These are phyloP conservation scores for Rhynchospora tenuis DNA, from an alignment of 176 grass and related monocot genomes.

Conservation along the genomic window DNA sequence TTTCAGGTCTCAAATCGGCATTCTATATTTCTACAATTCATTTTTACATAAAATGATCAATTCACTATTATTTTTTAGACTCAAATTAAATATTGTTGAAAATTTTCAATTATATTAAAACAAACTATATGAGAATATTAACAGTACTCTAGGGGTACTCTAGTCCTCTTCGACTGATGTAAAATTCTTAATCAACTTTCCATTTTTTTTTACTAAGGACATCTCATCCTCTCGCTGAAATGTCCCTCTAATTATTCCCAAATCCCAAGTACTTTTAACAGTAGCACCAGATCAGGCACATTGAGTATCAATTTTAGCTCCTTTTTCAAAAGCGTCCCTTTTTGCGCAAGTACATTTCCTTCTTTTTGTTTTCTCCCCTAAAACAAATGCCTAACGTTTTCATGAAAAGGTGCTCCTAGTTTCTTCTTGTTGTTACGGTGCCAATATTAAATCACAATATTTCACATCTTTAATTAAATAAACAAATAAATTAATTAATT, in stretches of 20 bases:
- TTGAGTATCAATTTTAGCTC: neutral
- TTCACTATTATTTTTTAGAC: neutral
- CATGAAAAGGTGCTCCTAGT: neutral
- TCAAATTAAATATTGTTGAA: neutral
- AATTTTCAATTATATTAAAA: neutral
- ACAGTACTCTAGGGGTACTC: neutral
- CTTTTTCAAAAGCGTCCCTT: neutral
- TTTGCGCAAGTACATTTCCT: neutral
- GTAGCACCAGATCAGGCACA: neutral
- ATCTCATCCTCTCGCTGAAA: neutral
- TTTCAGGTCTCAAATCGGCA: too few species aligned
- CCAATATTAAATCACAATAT: too few species aligned
- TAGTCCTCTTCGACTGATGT: neutral
- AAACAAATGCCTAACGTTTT: neutral
- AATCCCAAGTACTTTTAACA: neutral
- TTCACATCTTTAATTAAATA: too few species aligned
- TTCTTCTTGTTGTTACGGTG: neutral
- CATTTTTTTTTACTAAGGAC: neutral
- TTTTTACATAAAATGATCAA: neutral
- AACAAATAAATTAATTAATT: too few species aligned
- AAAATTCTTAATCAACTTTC: neutral
- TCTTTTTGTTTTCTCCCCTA: neutral
- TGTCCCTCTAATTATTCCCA: neutral
- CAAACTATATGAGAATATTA: neutral
- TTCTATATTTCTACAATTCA: too few species aligned